Percentiles rank a stretch among this genome's conserved stretches.
Evolutionary conservation across 305 asterid genomes (phyloP).

Genomic region (Fraxinus angustifolia): DNA sequence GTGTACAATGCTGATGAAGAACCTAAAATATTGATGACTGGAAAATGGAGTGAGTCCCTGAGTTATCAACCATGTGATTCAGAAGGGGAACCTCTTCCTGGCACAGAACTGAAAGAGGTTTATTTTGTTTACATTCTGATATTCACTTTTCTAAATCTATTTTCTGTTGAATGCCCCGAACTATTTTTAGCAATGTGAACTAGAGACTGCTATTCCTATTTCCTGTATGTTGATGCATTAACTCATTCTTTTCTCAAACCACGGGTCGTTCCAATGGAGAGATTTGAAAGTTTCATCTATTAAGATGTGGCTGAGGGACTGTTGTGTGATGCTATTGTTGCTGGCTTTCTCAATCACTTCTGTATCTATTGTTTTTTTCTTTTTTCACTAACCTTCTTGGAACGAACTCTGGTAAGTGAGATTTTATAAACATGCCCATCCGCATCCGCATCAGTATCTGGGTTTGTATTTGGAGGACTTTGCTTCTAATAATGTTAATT

Average conservation of each 20-base stretch:
- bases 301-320: not conserved
- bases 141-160: slow-evolving; percentile 4
- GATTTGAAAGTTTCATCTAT: not conserved
- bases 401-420: slow-evolving; percentile 4
- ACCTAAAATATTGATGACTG: slow-evolving; percentile 96
- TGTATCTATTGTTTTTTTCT: not conserved
- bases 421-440: not conserved
- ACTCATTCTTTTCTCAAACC: slow-evolving; percentile 4
- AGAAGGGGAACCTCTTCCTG: slow-evolving; percentile 94
- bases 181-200: slow-evolving; percentile 16
- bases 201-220: not conserved
- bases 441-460: not conserved
- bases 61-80: slow-evolving; percentile 90
- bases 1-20: slow-evolving; percentile 84
- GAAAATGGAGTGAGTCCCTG: slow-evolving; percentile 85
- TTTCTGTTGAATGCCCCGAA: not conserved
- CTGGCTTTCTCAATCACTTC: not conserved
- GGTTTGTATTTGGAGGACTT: slow-evolving; percentile 1
- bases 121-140: slow-evolving; percentile 5
- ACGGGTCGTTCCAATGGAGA: not conserved
- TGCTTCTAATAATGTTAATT: not conserved
- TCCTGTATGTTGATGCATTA: slow-evolving; percentile 14
- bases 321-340: slow-evolving; percentile 1
- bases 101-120: slow-evolving; percentile 89
- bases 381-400: not conserved